Evolutionary conservation across 2,329 filamentous ascomycete species (phyloP).

Genomic region (Colletotrichum caudatum): DNA sequence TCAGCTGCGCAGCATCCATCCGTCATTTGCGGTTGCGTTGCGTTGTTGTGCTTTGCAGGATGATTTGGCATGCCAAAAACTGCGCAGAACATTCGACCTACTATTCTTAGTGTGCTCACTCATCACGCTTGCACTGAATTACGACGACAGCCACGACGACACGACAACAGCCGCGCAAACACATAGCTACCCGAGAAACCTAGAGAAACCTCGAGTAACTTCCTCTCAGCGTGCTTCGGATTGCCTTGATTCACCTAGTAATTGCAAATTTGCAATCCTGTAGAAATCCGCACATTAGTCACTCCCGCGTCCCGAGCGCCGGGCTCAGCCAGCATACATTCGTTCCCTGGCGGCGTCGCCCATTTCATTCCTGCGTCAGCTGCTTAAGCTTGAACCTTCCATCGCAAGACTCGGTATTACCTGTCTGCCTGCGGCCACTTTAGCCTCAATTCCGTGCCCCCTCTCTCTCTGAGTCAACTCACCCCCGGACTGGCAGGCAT

Average conservation of each 20-base stretch:
- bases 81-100: neutral
- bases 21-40: neutral
- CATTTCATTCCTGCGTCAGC: conserved; percentile 10
- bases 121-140: conserved; percentile 5
- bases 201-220: conserved; percentile 6
- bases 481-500: neutral
- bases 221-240: neutral
- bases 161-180: neutral
- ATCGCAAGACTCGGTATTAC: neutral
- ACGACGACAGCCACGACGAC: conserved; percentile 7
- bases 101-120: conserved; percentile 11
- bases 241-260: neutral
- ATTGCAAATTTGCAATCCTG: neutral
- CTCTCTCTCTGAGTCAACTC: neutral
- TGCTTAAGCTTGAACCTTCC: conserved; percentile 1
- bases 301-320: neutral
- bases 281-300: conserved; percentile 1
- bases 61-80: neutral
- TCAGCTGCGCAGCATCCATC: neutral
- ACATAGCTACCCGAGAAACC: neutral
- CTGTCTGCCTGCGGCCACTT: conserved; percentile 8
- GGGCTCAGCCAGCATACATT: neutral
- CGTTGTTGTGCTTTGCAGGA: neutral
- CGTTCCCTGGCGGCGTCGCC: neutral
- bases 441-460: neutral